phyloP scores from a whole-genome alignment of 441 rosid species.

The Eutrema salsugineum region DNA sequence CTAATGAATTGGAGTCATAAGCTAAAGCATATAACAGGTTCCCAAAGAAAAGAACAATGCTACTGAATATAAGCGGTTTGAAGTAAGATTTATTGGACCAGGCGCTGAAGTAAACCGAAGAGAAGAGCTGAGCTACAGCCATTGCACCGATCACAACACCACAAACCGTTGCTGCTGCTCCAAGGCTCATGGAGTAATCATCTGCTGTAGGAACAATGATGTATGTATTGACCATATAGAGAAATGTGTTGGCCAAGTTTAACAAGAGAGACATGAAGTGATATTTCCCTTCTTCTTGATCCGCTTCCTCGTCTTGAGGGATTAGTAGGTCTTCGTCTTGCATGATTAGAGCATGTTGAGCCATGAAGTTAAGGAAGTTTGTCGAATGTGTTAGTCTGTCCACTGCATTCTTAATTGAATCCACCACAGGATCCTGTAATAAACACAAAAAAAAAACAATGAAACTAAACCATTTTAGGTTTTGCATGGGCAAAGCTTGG shows the following conservation, averaged over 20 bases:
- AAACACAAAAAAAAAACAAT: slow-evolving; percentile 2
- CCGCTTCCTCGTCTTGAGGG: slow-evolving; percentile 50
- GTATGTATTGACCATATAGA: slow-evolving; percentile 97
- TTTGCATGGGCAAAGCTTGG: not conserved
- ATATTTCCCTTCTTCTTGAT: slow-evolving; percentile 62
- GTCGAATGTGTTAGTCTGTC: slow-evolving; percentile 82
- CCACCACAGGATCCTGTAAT: slow-evolving; percentile 83
- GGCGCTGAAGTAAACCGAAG: slow-evolving; percentile 62
- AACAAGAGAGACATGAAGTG: slow-evolving; percentile 81
- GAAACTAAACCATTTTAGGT: not conserved
- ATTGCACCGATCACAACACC: slow-evolving; percentile 94
- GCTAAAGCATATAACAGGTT: slow-evolving; percentile 84
- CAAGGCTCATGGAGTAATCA: slow-evolving; percentile 86
- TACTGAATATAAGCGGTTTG: slow-evolving; percentile 89
- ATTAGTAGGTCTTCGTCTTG: slow-evolving; percentile 89
- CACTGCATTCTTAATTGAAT: slow-evolving; percentile 78
- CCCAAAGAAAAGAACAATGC: slow-evolving; percentile 75
- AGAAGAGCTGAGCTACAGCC: slow-evolving; percentile 96
- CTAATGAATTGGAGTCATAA: slow-evolving; percentile 64
- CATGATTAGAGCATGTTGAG: slow-evolving; percentile 93
- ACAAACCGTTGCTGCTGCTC: slow-evolving; percentile 98
- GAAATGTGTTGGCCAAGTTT: slow-evolving; percentile 85
- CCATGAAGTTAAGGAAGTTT: slow-evolving; percentile 86
- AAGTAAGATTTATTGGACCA: slow-evolving; percentile 75
- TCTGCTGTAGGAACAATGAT: slow-evolving; percentile 96